Base-by-base conservation (phyloP, 257 asterid species). In the Penstemon eatonii region DNA sequence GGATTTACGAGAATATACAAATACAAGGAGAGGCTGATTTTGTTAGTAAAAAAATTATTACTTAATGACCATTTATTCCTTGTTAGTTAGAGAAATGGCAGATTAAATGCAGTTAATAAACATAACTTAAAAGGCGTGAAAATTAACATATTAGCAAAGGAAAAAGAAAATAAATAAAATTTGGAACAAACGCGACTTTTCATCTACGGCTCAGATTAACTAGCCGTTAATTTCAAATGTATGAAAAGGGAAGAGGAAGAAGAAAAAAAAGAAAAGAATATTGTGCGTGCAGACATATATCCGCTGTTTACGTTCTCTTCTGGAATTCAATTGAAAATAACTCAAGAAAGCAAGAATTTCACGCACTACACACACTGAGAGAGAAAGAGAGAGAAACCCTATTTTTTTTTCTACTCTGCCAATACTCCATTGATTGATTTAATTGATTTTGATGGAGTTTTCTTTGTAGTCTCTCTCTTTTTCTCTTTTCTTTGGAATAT, bases 181-280 rank as follows among this genome's bases (percentile, higher is more conserved):
- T 36, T 44, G 50, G 38, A 71, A 63, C 42, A 19, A 68, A 42
- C 72, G 69, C 73, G 59, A 77, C 80, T 73, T 71, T 83, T 68
- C 56, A 81, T 80, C 84, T 19, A 25, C 84, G 85, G 84, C 61
- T 51, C 41, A 1, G 61, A 72, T 52, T 59, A 61, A 82, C 80
- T 82, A 85, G 87, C 90, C 90, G 90, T 85, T 85, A 62, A 3
- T 64, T 85, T 85, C 84, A 78, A 85, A 84, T 53, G 50, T 66
- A 67, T 47, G 73, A 75, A 69, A 25, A 62, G n/a, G 54, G 54
- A 6, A 6, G 15, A 33, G 39, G 46, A 10, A 3, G 40, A 56
- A 43, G 10, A 8, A 61, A 41, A 41, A n/a, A 7, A 13, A 64
- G 11, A 40, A 43, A 18, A 56, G 62, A 18, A 25, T 1, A 7